Base-by-base conservation (phyloP, 495 filamentous ascomycete species). In the Talaromyces liani region DNA sequence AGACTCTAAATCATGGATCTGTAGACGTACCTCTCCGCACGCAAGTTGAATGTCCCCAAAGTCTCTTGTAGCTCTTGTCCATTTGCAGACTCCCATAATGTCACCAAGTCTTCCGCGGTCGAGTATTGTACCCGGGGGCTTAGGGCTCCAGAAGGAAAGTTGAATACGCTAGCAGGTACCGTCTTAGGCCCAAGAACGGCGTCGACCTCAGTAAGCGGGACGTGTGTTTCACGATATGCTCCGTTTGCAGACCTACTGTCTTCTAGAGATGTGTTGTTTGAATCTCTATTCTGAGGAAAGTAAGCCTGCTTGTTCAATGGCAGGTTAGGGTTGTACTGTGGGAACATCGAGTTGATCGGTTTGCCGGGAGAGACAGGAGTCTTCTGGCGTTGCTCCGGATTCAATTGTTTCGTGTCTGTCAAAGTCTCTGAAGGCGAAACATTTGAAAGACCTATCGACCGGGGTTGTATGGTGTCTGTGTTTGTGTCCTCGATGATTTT, bases 271-370 rank as follows among this genome's bases (percentile, higher is more conserved):
- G 82, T 78, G 70, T 80, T 62, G 74, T 66, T 71, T 82, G 82
- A 8, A 27, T 36, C 54, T 9, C 34, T 62, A 12, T 64, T 54
- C 4, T 82, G 85, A 10, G 88, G 87, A 61, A 81, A 85, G 69
- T 92, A 91, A 45, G 80, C 76, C 69, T 94, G 90, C 61, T 85
- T 83, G 63, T 82, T 80, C 25, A 91, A 79, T 8, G 88, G 82
- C 8, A 89, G 57, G n/a, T 82, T 82, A 9, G 86, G 85, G 71
- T 96, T 85, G 69, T 91, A 93, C n/a, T 79, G 83, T 14, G 91
- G 91, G 70, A 96, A 94, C 64, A 94, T 94, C 14, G 87, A 88
- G 63, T 76, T 79, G 75, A 89, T 88, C 68, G 79, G 69, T 58
- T 71, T 55, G 7, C 73, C 70, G 0, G 80, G 70, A 47, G 78